Evolutionary conservation across 129 eudicot species (phyloP).

Genomic region (Deinandra increscens): DNA sequence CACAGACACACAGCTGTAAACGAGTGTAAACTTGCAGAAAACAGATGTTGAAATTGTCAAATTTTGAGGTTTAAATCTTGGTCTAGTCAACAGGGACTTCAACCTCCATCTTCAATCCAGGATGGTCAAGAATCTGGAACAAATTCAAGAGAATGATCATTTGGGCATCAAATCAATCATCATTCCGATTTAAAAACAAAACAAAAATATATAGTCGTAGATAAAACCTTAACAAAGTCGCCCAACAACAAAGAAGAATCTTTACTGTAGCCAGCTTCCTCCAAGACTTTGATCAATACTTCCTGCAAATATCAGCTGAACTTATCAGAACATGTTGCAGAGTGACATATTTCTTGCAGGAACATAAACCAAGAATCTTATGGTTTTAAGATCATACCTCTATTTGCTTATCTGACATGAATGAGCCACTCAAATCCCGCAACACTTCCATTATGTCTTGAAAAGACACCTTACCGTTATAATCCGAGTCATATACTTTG

Average conservation of each 20-base stretch:
- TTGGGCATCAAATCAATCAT: neutral
- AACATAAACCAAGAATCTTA: neutral
- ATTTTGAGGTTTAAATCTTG: conserved; percentile 7
- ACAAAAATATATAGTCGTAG: neutral
- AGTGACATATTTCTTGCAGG: neutral
- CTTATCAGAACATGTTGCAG: neutral
- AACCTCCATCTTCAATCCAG: conserved; percentile 78
- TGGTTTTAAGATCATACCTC: conserved; percentile 46
- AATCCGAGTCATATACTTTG: conserved; percentile 81
- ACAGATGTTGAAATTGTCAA: conserved; percentile 5
- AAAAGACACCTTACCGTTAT: conserved; percentile 78
- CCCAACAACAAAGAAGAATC: conserved; percentile 63
- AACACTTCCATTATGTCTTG: conserved; percentile 68
- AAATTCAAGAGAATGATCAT: conserved; percentile 1
- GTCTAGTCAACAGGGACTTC: conserved; percentile 73
- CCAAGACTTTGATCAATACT: conserved; percentile 66
- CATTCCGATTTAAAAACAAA: neutral
- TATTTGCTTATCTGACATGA: conserved; percentile 79
- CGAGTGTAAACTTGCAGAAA: conserved; percentile 14
- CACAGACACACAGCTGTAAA: conserved; percentile 14
- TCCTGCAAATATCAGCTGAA: conserved; percentile 43
- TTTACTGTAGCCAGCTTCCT: conserved; percentile 75
- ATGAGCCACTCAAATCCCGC: conserved; percentile 78
- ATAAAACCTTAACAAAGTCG: conserved; percentile 77
- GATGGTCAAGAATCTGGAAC: conserved; percentile 61